Conservation (phyloP, 257 asterid species). For the Nicotiana paniculata region DNA sequence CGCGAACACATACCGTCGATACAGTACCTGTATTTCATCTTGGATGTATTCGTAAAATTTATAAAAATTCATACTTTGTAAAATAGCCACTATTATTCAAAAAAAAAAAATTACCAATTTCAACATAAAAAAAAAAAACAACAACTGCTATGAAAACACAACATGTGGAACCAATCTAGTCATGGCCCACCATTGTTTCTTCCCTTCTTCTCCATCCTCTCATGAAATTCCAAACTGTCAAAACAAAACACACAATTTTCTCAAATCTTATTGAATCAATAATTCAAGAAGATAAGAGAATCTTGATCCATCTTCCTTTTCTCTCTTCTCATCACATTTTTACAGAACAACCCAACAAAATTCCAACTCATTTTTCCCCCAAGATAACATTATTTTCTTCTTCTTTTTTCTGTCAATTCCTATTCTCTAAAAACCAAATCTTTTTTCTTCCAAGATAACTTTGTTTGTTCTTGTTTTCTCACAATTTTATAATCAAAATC, state of each 20-base stretch:
- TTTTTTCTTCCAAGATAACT: background rate
- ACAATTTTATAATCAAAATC: background rate
- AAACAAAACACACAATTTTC: background rate
- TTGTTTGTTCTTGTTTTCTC: background rate
- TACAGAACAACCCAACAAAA: background rate
- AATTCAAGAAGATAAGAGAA: background rate
- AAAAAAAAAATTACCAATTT: too few relatives aligned
- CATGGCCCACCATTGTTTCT: background rate
- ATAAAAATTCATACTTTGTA: too few relatives aligned
- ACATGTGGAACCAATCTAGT: background rate
- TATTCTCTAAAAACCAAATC: background rate
- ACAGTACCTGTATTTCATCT: too few relatives aligned
- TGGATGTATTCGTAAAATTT: too few relatives aligned
- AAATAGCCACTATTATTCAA: too few relatives aligned
- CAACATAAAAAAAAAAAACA: too few relatives aligned
- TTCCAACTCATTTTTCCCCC: background rate
- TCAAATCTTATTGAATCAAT: background rate
- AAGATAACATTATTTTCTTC: background rate
- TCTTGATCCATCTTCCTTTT: background rate
- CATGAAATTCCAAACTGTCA: background rate
- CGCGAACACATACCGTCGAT: too few relatives aligned
- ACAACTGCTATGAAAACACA: background rate
- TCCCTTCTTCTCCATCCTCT: background rate
- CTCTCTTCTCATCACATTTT: background rate
- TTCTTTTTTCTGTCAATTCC: background rate